Percentiles rank a stretch among this genome's conserved stretches.
These are phyloP conservation scores for Apiospora sp. DNA, from an alignment of 2,329 filamentous ascomycete species.

Conservation along the genomic window DNA sequence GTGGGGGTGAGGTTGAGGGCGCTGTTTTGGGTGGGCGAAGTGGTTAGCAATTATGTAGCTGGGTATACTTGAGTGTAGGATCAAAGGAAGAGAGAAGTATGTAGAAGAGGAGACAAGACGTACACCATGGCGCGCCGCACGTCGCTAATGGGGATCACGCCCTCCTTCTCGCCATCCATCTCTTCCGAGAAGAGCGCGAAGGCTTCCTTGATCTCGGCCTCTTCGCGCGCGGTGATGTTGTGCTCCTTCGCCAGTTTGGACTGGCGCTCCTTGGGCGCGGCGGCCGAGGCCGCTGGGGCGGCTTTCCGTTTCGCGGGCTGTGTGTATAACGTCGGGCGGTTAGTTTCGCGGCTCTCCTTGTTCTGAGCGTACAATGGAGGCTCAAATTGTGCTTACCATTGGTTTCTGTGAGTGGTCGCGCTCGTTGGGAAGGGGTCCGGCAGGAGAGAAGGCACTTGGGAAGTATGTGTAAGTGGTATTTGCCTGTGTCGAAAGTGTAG, in stretches of 20 bases:
- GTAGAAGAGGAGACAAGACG: slow-evolving; percentile 37
- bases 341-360: background rate
- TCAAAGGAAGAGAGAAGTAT: background rate
- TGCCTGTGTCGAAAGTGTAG: background rate
- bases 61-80: background rate
- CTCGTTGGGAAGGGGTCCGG: background rate
- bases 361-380: background rate
- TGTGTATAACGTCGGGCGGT: background rate
- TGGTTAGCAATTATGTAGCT: background rate
- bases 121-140: slow-evolving; percentile 79
- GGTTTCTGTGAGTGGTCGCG: background rate
- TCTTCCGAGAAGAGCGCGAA: slow-evolving; percentile 83
- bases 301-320: slow-evolving; percentile 64
- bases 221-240: slow-evolving; percentile 83
- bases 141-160: slow-evolving; percentile 72
- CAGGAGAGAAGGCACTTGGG: background rate
- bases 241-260: slow-evolving; percentile 94
- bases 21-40: slow-evolving; percentile 50
- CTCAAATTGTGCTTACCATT: background rate
- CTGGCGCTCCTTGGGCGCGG: slow-evolving; percentile 60
- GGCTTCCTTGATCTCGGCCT: slow-evolving; percentile 89
- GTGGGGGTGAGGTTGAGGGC: slow-evolving; percentile 81
- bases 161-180: slow-evolving; percentile 75
- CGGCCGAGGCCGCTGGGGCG: slow-evolving; percentile 30
- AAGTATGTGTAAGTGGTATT: background rate